Percentiles rank a stretch among this genome's conserved stretches.
These are phyloP conservation scores for Taphrina sp. DNA, from an alignment of 1,139 yeast genomes.

Conservation along the genomic window DNA sequence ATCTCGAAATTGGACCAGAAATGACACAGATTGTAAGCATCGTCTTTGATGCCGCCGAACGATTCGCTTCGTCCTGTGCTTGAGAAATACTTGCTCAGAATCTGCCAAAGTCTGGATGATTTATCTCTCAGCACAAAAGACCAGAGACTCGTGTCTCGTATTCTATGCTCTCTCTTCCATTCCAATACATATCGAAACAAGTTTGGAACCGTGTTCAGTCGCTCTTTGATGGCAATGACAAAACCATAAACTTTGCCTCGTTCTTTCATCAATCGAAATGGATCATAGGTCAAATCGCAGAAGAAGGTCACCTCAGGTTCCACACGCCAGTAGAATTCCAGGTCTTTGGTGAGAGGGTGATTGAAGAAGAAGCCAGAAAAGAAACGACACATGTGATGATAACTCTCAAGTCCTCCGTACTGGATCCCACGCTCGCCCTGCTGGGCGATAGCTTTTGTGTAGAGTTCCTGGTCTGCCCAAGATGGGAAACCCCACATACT, in stretches of 20 bases:
- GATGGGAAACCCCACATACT: constrained; percentile 59
- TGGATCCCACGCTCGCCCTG: constrained; percentile 79
- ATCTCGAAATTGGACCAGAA: too few relatives aligned
- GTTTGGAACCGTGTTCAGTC: constrained; percentile 75
- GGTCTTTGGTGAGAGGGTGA: constrained; percentile 60
- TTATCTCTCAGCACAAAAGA: constrained; percentile 43
- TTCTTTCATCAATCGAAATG: constrained; percentile 74
- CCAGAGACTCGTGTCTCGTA: constrained; percentile 53
- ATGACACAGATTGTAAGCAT: constrained; percentile 76
- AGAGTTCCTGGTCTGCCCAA: constrained; percentile 44
- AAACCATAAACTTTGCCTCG: constrained; percentile 76
- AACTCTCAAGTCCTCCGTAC: constrained; percentile 76
- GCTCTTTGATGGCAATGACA: constrained; percentile 69
- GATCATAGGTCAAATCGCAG: constrained; percentile 89
- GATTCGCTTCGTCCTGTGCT: constrained; percentile 39
- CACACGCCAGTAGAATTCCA: constrained; percentile 92
- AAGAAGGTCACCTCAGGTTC: constrained; percentile 87
- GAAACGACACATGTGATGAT: constrained; percentile 68
- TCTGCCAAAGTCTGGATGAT: constrained; percentile 35
- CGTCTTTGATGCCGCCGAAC: constrained; percentile 44
- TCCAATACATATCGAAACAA: constrained; percentile 67
- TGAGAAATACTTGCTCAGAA: neutral
- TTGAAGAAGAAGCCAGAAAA: constrained; percentile 74
- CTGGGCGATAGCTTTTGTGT: constrained; percentile 56
- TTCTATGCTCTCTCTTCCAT: constrained; percentile 52